These are phyloP conservation scores for Saccharomyces mikatae DNA, from an alignment of 805 yeast species.

Conservation along the genomic window DNA sequence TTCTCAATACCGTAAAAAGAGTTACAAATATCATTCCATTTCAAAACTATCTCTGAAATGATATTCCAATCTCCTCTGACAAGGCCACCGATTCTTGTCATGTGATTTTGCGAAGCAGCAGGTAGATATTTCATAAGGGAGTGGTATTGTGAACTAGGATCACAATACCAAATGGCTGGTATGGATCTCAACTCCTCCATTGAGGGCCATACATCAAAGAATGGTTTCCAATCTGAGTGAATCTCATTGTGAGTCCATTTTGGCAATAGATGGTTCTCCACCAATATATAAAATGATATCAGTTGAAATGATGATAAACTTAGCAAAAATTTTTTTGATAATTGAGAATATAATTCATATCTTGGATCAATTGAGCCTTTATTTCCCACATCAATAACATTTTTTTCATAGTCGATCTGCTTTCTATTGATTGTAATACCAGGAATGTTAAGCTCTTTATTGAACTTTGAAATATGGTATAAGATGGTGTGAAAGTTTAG, in stretches of 20 bases:
- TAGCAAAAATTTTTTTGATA: conserved; percentile 32
- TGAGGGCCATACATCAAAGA: conserved; percentile 56
- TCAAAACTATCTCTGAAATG: conserved; percentile 25
- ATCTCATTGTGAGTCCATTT: conserved; percentile 12
- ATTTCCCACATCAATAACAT: background rate
- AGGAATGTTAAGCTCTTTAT: conserved; percentile 16
- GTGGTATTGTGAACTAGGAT: conserved; percentile 22
- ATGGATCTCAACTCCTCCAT: conserved; percentile 42
- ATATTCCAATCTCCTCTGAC: conserved; percentile 40
- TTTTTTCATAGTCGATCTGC: background rate
- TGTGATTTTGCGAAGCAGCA: conserved; percentile 32
- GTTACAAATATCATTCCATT: conserved; percentile 12
- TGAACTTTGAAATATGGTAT: conserved; percentile 35
- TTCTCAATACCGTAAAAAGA: background rate
- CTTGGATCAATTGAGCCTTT: conserved; percentile 16
- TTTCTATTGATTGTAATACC: conserved; percentile 5
- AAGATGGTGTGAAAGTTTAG: conserved; percentile 50
- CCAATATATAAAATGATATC: conserved; percentile 37
- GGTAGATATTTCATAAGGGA: conserved; percentile 38
- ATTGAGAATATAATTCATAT: conserved; percentile 25
- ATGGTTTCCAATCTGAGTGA: conserved; percentile 59
- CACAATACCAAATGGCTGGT: conserved; percentile 56
- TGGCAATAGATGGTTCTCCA: conserved; percentile 25
- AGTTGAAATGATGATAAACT: conserved; percentile 53
- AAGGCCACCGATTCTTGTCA: conserved; percentile 35